Conservation (phyloP, 169 alveolate species). For the Perkinsus marinus region DNA sequence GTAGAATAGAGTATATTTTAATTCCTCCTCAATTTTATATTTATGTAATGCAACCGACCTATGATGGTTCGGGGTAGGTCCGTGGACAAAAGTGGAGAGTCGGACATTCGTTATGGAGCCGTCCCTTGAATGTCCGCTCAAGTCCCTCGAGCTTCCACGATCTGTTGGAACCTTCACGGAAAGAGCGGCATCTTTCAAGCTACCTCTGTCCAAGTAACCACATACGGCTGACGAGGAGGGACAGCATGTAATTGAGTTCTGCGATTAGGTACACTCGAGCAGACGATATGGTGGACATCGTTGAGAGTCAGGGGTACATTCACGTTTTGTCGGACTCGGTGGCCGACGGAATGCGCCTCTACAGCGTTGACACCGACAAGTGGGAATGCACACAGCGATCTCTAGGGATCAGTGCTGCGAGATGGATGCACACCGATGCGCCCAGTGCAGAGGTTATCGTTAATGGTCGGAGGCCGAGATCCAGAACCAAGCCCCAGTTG, state of each 20-base stretch:
- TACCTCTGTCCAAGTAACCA: background rate
- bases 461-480: background rate
- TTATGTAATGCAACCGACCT: too few species aligned
- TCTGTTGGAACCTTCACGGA: background rate
- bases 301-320: background rate
- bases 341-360: background rate
- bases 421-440: background rate
- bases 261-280: background rate
- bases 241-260: too few species aligned
- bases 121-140: background rate
- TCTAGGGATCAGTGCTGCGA: background rate
- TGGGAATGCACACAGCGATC: background rate
- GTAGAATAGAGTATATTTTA: too few species aligned
- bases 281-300: background rate
- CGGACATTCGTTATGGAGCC: background rate
- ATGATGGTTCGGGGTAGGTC: background rate
- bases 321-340: background rate
- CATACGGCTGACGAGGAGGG: background rate
- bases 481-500: background rate
- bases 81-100: background rate
- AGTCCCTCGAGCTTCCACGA: background rate
- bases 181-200: background rate
- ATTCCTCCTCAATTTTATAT: too few species aligned
- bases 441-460: background rate
- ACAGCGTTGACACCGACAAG: background rate